phyloP scores from a whole-genome alignment of 2,329 filamentous ascomycete genomes.

The Epichloe sylvatica region DNA sequence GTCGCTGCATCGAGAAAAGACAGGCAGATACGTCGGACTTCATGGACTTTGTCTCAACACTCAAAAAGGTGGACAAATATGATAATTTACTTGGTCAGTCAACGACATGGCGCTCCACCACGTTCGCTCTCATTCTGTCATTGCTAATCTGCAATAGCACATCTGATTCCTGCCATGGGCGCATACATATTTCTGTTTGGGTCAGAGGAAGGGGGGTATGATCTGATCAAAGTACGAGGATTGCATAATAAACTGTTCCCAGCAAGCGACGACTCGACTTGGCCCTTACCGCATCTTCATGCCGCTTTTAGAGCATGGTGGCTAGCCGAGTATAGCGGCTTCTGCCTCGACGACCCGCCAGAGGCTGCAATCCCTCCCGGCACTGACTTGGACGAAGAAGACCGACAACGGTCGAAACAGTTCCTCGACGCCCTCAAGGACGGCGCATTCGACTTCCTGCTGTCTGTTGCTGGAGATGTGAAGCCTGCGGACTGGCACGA shows the following conservation, averaged over 20 bases:
- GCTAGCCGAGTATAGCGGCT: slow-evolving; percentile 85
- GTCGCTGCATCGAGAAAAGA: slow-evolving; percentile 62
- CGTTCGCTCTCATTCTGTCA: slow-evolving; percentile 1
- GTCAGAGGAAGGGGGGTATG: slow-evolving; percentile 59
- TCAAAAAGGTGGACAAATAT: slow-evolving; percentile 63
- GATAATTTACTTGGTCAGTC: slow-evolving; percentile 45
- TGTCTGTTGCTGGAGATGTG: slow-evolving; percentile 71
- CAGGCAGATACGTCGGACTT: slow-evolving; percentile 62
- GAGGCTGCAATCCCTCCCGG: slow-evolving; percentile 40
- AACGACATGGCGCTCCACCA: background rate
- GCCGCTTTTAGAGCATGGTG: slow-evolving; percentile 72
- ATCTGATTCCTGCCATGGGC: slow-evolving; percentile 69
- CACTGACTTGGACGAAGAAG: slow-evolving; percentile 54
- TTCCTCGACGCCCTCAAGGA: slow-evolving; percentile 72
- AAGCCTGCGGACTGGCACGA: slow-evolving; percentile 77
- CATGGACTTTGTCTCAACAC: slow-evolving; percentile 49
- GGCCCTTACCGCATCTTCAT: slow-evolving; percentile 62
- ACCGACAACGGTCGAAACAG: slow-evolving; percentile 53
- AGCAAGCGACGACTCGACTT: slow-evolving; percentile 51
- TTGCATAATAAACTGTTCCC: slow-evolving; percentile 56
- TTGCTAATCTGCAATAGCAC: slow-evolving; percentile 33
- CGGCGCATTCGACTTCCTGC: slow-evolving; percentile 81
- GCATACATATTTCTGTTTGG: slow-evolving; percentile 66
- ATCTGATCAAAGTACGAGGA: slow-evolving; percentile 53
- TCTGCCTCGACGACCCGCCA: slow-evolving; percentile 63